Conservation (phyloP, 202 grass and related monocot species). For the Cymbopogon flexuosus region DNA sequence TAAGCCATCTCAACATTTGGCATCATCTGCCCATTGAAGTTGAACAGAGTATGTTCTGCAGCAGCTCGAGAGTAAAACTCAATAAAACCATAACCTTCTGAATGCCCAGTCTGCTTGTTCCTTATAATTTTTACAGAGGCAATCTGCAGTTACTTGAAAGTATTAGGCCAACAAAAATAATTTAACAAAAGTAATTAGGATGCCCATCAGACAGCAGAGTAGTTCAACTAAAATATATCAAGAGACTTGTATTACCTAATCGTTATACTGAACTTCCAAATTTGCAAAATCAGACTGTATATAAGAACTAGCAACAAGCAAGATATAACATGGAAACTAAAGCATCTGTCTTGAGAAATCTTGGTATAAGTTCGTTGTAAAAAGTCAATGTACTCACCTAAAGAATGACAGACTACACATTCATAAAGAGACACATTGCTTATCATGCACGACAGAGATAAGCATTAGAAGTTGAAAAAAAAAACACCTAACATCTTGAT, state of each 20-base stretch:
- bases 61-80: slow-evolving; percentile 64
- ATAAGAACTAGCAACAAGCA: not conserved
- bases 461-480: not conserved
- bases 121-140: slow-evolving; percentile 71
- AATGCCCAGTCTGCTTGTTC: slow-evolving; percentile 76
- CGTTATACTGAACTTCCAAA: not conserved
- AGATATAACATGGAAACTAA: not conserved
- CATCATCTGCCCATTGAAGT: slow-evolving; percentile 74
- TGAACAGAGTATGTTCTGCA: slow-evolving; percentile 64
- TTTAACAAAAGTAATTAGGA: slow-evolving; percentile 14
- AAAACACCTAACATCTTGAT: not conserved
- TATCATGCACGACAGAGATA: not conserved
- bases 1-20: slow-evolving; percentile 48
- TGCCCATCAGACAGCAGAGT: not conserved
- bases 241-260: not conserved
- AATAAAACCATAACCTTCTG: slow-evolving; percentile 91
- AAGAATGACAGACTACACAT: not conserved
- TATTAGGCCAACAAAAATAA: slow-evolving; percentile 13
- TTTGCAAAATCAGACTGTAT: not conserved
- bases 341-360: not conserved
- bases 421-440: not conserved
- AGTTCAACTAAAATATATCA: not conserved
- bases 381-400: not conserved
- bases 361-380: not conserved
- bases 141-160: slow-evolving; percentile 45